Evolutionary conservation across 495 filamentous ascomycete species (phyloP), one percentile per base, ranked within the genome.

Genomic region (Neurospora sp.): DNA sequence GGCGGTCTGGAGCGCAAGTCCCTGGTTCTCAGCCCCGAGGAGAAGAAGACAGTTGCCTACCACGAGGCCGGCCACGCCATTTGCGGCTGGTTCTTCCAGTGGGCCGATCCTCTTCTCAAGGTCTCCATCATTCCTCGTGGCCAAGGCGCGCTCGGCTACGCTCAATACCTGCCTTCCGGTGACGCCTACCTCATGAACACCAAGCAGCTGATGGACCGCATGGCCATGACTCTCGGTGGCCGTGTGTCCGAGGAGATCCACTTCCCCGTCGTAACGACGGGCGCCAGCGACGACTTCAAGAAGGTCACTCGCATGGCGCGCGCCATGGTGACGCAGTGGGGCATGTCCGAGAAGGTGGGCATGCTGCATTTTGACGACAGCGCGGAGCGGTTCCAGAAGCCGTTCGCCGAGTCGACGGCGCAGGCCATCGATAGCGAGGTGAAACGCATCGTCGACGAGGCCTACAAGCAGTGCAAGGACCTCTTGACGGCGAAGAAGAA

Each of bases 61-160:
- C 96, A 99, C 83, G 96, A 99, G 85, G 96, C 96, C 70, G 96
- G 96, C 70, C 96, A 99, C 80, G 96, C 96, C 74, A 94, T 99
- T 80, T 99, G 96, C 83, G 96, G 96, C 73, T 99, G 96, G 96
- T 99, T 91, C 86, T 93, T 99, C 86, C 90, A 91, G 83, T 96
- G 93, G 81, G 96, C 96, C 22, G 96, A 98, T 76, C 96, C 96
- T 17, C 89, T 99, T 9, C 92, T 99, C 71, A 99, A 99, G 85
- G 96, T 99, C 69, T 96, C 93, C 71, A 99, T 99, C 82, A 98
- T 99, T 78, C 96, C 96, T 16, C 94, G 96, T 79, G 95, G 94
- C 73, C 91, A 94, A 80, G 96, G 94, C 69, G 93, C 94, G 27
- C 86, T 99, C 35, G 96, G 96, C 22, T 99, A 99, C 79, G 96